Evolutionary conservation across 306 rosid genomes (phyloP).

Genomic region (Cucurbita ficifolia): DNA sequence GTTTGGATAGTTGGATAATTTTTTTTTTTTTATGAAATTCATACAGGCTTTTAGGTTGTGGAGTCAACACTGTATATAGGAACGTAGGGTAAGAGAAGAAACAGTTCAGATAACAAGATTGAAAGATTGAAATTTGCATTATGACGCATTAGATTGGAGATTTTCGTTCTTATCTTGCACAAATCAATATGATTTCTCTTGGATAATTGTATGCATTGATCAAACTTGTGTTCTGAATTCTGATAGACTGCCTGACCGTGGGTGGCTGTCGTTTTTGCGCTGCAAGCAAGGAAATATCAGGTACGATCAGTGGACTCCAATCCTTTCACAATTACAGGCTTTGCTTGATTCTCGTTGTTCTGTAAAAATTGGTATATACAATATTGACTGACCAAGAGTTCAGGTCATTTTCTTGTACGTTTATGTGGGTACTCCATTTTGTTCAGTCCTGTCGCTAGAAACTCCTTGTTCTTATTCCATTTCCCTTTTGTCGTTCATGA

Average conservation of each 20-base stretch:
- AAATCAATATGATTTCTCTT: conserved; percentile 37
- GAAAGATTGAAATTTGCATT: conserved; percentile 15
- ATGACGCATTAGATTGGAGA: conserved; percentile 13
- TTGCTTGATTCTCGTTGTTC: background rate
- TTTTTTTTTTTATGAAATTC: background rate
- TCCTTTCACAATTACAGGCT: background rate
- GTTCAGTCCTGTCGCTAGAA: background rate
- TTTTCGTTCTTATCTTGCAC: conserved; percentile 41
- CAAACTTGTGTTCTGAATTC: conserved; percentile 11
- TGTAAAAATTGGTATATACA: background rate
- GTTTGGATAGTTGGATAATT: conserved; percentile 4
- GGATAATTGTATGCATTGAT: conserved; percentile 24
- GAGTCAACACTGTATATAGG: conserved; percentile 36
- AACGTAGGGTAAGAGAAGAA: conserved; percentile 27
- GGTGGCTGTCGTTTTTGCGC: background rate
- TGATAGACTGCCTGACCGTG: background rate
- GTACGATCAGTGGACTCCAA: background rate
- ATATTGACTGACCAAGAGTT: background rate
- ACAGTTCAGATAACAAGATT: conserved; percentile 13
- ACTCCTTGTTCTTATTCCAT: background rate
- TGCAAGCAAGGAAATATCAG: background rate
- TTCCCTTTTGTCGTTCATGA: no score
- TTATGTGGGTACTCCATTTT: background rate
- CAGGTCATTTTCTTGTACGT: background rate
- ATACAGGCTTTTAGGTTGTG: background rate